These are phyloP conservation scores for Saccharomycopsis sp. DNA, from an alignment of 805 yeast genomes.

Conservation along the genomic window DNA sequence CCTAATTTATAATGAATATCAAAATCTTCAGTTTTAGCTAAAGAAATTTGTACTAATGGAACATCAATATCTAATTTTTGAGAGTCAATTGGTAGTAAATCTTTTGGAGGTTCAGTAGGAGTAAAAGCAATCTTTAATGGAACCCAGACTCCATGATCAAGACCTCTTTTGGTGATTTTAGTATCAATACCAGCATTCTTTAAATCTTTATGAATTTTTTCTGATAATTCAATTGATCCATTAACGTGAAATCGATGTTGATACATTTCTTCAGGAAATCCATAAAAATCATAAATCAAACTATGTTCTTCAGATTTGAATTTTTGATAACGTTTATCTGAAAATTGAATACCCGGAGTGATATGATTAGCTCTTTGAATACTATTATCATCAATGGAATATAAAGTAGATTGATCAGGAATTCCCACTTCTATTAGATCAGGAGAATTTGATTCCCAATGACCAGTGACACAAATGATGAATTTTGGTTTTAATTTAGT, in stretches of 20 bases:
- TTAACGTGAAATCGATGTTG: constrained; percentile 47
- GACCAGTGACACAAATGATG: constrained; percentile 61
- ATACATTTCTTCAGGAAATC: constrained; percentile 60
- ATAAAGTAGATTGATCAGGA: constrained; percentile 23
- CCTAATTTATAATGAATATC: constrained; percentile 45
- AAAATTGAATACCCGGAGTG: not conserved
- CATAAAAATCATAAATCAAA: constrained; percentile 65
- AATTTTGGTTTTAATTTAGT: constrained; percentile 49
- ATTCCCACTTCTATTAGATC: constrained; percentile 39
- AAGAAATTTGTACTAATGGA: constrained; percentile 41
- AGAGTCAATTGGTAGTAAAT: not conserved
- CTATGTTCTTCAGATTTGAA: constrained; percentile 33
- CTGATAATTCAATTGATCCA: constrained; percentile 33
- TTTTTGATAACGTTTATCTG: constrained; percentile 5
- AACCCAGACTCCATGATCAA: constrained; percentile 82
- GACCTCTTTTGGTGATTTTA: constrained; percentile 43
- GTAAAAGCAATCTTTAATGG: constrained; percentile 66
- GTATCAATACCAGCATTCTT: constrained; percentile 33
- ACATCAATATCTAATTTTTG: constrained; percentile 25
- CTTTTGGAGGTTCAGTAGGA: constrained; percentile 22
- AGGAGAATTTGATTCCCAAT: constrained; percentile 49
- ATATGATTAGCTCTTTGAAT: constrained; percentile 3
- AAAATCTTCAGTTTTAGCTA: constrained; percentile 33
- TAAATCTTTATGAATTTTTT: constrained; percentile 33
- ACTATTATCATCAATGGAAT: constrained; percentile 7